Evolutionary conservation across 768 basidiomycete species (phyloP), one percentile per base, ranked within the genome.

Genomic region (Tulasnella sp.): DNA sequence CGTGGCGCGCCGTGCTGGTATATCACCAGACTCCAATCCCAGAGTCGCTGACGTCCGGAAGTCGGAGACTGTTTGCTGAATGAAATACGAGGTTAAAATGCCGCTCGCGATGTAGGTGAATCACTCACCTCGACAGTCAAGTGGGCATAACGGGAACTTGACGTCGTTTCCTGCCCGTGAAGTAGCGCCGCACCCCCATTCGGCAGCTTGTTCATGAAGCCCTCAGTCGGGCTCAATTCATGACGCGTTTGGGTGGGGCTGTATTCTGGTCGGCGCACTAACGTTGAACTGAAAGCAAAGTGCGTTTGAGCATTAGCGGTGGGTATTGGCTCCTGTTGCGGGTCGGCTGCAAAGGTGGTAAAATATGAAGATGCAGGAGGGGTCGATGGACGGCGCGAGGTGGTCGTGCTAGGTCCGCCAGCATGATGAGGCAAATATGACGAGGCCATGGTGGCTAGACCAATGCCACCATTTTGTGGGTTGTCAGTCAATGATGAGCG

Each of bases 361-460:
- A 90, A 91, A 70, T 90, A 90, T 0, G 86, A 78, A 2, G 88
- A 88, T 0, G 88, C 88, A 0, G 88, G 88, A 1, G 87, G 88
- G 4, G 86, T 56, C 21, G 55, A 24, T 9, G 55, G 11, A 21
- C 42, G 55, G n/a, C 55, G 55, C 41, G 45, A 48, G 4, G 55
- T 24, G 2, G 55, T 26, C 3, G 4, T 43, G 34, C 30, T 34
- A 38, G 26, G 30, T 11, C 38, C 38, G 23, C 23, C 41, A 47
- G 23, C 41, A 34, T 56, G 29, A 8, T 41, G 26, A 7, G 30
- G 52, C 26, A 54, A 32, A 32, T 54, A 54, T 3, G 55, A 56
- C 21, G 55, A 44, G 21, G 23, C 55, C 41, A 56, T 27, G 23
- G 55, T 44, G 26, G 55, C 23, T 9, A 56, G 38, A 26, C n/a